A percentile compares a stretch with the other conserved stretches of the same genome.
These are phyloP conservation scores for Exophiala dermatitidis DNA, from an alignment of 2,329 filamentous ascomycete species.

Conservation along the genomic window DNA sequence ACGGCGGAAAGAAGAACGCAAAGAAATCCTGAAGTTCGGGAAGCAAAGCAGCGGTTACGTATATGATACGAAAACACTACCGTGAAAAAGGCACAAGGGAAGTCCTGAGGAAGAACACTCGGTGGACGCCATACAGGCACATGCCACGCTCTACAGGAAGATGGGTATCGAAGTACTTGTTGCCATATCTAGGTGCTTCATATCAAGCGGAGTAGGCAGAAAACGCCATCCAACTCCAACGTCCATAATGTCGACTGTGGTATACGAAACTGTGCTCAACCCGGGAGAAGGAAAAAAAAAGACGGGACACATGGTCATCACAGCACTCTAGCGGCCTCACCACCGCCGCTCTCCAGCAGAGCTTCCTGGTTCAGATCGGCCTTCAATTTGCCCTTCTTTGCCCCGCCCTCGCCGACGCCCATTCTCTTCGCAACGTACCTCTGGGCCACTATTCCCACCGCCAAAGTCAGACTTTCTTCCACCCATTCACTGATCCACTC, in stretches of 20 bases:
- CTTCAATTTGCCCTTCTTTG: constrained; percentile 49
- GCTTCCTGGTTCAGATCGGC: constrained; percentile 47
- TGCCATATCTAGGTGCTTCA: too few relatives aligned
- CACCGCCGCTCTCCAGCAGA: constrained; percentile 51
- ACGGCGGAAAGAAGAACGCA: constrained; percentile 10
- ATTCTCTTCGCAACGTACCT: constrained; percentile 90
- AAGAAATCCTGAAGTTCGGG: constrained; percentile 16
- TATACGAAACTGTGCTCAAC: constrained; percentile 2
- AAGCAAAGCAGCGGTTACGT: neutral
- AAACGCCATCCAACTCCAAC: neutral
- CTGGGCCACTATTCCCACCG: constrained; percentile 82
- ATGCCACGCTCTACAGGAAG: too few relatives aligned
- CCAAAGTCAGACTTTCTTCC: constrained; percentile 72
- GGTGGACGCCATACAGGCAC: too few relatives aligned
- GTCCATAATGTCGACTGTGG: constrained; percentile 2
- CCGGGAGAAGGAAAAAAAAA: neutral
- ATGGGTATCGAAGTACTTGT: too few relatives aligned
- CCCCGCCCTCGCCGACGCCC: constrained; percentile 81
- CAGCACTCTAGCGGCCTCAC: constrained; percentile 53
- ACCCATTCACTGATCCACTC: constrained; percentile 99
- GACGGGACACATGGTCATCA: constrained; percentile 15
- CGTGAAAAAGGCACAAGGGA: neutral
- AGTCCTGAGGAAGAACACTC: neutral
- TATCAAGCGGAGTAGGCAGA: neutral
- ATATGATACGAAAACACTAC: neutral